Conservation (phyloP, 192 early-diverging fungal genomes). For the Rhizophlyctis rosea region DNA sequence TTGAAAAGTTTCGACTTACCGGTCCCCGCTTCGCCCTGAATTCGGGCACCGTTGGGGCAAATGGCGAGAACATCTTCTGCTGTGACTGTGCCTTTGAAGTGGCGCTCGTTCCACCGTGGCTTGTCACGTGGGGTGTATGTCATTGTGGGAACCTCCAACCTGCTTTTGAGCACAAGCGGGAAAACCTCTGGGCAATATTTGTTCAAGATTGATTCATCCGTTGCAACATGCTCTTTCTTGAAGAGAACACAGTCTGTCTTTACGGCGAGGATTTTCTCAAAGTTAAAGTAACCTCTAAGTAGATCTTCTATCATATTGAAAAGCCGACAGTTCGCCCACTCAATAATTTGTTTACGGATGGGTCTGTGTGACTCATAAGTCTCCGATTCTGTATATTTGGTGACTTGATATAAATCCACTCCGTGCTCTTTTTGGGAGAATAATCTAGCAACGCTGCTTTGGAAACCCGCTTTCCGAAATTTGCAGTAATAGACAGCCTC, state of each 20-base stretch:
- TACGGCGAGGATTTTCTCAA: constrained; percentile 10
- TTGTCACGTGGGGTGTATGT: not conserved
- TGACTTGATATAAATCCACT: constrained; percentile 12
- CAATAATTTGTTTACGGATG: constrained; percentile 18
- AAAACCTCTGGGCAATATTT: constrained; percentile 10
- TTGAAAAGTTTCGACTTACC: constrained; percentile 8
- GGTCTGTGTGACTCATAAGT: constrained; percentile 5
- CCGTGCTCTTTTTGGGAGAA: constrained; percentile 5
- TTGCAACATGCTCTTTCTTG: constrained; percentile 6
- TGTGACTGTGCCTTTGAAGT: constrained; percentile 5
- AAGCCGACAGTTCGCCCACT: constrained; percentile 17
- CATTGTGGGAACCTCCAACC: not conserved
- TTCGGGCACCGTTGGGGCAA: too few species aligned
- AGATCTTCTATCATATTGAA: constrained; percentile 13
- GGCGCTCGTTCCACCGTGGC: not conserved
- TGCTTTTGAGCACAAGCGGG: not conserved
- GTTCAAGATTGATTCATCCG: not conserved
- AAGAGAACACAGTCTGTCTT: constrained; percentile 20
- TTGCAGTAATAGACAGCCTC: constrained; percentile 6
- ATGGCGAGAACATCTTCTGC: constrained; percentile 8
- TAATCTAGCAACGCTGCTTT: not conserved
- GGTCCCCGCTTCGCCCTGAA: constrained; percentile 3
- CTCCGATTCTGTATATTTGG: not conserved
- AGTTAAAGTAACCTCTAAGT: not conserved
- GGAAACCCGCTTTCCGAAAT: not conserved